Conservation (phyloP, 1,139 yeast species). For the Pichia sp. region DNA sequence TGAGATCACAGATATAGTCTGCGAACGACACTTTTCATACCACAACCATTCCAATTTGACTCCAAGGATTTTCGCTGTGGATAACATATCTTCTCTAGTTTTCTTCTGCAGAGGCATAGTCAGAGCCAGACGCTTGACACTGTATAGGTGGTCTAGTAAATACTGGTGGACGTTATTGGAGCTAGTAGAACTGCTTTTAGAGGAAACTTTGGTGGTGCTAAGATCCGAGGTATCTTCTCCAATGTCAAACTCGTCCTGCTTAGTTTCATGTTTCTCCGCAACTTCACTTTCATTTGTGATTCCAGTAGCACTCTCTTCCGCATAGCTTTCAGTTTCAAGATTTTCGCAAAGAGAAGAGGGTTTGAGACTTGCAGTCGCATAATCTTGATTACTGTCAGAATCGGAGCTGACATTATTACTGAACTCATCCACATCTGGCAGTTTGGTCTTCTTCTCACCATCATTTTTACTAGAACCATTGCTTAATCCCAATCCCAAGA, state of each 20-base stretch:
- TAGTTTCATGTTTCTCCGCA: background rate
- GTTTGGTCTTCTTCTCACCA: background rate
- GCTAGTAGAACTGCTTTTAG: background rate
- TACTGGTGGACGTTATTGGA: conserved; percentile 12
- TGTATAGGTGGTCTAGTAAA: conserved; percentile 35
- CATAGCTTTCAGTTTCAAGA: background rate
- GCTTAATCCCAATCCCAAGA: conserved; percentile 2
- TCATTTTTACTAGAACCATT: background rate
- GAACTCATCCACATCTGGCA: background rate
- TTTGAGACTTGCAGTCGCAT: background rate
- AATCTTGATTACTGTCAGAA: background rate
- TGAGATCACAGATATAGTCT: conserved; percentile 4
- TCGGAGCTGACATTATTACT: background rate
- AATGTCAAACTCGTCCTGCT: background rate
- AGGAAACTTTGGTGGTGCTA: background rate
- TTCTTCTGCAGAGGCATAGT: conserved; percentile 50
- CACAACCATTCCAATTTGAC: conserved; percentile 52
- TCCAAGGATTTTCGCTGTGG: conserved; percentile 43
- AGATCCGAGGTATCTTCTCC: background rate
- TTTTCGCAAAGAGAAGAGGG: background rate
- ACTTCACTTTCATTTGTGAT: background rate
- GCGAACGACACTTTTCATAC: conserved; percentile 38
- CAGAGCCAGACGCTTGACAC: conserved; percentile 33
- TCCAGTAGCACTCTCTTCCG: background rate
- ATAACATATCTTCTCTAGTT: conserved; percentile 44